Conservation (phyloP, 1,284 basidiomycete genomes). For the Porogramme epimiltina region DNA sequence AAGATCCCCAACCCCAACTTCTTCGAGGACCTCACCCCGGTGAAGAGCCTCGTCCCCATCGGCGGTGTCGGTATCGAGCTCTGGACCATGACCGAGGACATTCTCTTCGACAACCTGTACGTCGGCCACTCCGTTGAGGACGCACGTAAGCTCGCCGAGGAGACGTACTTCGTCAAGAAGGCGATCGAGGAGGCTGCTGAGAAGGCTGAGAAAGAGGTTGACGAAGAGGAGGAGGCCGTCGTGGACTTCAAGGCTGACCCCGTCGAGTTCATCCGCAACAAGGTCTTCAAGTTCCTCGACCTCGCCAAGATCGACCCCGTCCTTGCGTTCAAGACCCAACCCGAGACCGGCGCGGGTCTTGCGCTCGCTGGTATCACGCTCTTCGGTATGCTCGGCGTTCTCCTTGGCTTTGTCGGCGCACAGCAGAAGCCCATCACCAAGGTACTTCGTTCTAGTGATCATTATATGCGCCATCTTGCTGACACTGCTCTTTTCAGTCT, state of each 20-base stretch:
- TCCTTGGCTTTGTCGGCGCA: slow-evolving; percentile 78
- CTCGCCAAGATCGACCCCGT: slow-evolving; percentile 74
- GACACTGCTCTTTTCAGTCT: slow-evolving; percentile 40
- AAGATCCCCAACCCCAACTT: slow-evolving; percentile 92
- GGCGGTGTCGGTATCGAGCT: slow-evolving; percentile 96
- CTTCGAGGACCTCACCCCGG: slow-evolving; percentile 89
- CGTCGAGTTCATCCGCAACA: slow-evolving; percentile 76
- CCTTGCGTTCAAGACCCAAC: slow-evolving; percentile 76
- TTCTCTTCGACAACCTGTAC: slow-evolving; percentile 95
- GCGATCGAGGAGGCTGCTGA: slow-evolving; percentile 62
- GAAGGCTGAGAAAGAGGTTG: slow-evolving; percentile 35
- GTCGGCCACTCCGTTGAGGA: slow-evolving; percentile 86
- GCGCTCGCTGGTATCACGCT: slow-evolving; percentile 73
- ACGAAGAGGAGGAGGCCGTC: slow-evolving; percentile 54
- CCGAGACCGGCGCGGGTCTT: slow-evolving; percentile 82
- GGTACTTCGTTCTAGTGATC: slow-evolving; percentile 27
- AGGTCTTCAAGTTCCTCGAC: slow-evolving; percentile 75
- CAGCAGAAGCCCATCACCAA: slow-evolving; percentile 72
- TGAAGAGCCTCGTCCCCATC: slow-evolving; percentile 84
- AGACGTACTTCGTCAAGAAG: slow-evolving; percentile 87
- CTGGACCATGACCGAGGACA: slow-evolving; percentile 99
- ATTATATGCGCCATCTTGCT: slow-evolving; percentile 1
- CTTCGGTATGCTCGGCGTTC: slow-evolving; percentile 80
- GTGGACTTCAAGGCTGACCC: slow-evolving; percentile 73
- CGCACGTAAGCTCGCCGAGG: slow-evolving; percentile 78